Conservation (phyloP, 2,329 filamentous ascomycete species). For the Nigrospora sphaerica region DNA sequence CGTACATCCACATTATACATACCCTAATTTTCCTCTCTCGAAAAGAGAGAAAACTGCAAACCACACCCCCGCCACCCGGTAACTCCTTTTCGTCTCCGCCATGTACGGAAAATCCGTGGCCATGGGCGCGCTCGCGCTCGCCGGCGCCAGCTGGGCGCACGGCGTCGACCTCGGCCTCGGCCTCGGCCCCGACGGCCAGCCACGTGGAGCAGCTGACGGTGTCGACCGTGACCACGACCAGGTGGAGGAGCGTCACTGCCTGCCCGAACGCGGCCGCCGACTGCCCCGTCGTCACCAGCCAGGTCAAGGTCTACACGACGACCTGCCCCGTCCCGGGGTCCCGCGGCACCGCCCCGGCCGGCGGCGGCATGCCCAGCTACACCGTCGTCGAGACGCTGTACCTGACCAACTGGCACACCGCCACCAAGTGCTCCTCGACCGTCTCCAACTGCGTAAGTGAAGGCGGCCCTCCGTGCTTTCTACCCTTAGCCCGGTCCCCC, state of each 20-base stretch:
- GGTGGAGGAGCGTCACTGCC: not conserved
- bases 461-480: no score
- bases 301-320: not conserved
- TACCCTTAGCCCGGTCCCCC: no score
- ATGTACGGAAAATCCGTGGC: not conserved
- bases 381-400: not conserved
- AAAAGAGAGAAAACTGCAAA: not conserved
- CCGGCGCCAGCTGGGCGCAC: constrained; percentile 1
- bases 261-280: not conserved
- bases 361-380: not conserved
- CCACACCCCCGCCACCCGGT: not conserved
- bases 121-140: constrained; percentile 2
- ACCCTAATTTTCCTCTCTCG: not conserved
- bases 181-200: not conserved
- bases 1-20: not conserved
- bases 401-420: not conserved
- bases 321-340: constrained; percentile 2
- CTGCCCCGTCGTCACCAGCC: constrained; percentile 2
- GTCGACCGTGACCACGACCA: not conserved
- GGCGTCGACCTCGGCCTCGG: not conserved
- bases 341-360: not conserved
- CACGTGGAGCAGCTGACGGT: not conserved
- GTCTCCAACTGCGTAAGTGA: not conserved
- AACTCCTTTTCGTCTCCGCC: not conserved
- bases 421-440: not conserved